A percentile compares a stretch with the other conserved stretches of the same genome.
phyloP scores from a whole-genome alignment of 345 rosid genomes.

The rapeseed (Brassica napus) region Da-Ae NC_063435.1:15481001-15481500 shows the following conservation, averaged over 20 bases:
- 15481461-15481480: conserved; percentile 69
- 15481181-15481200: conserved; percentile 69
- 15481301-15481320: neutral
- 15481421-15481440: conserved; percentile 63
- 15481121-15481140: conserved; percentile 70
- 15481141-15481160: conserved; percentile 76
- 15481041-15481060: neutral
- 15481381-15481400: conserved; percentile 78
- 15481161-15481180: conserved; percentile 65
- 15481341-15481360: conserved; percentile 54
- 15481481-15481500: neutral
- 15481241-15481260: conserved; percentile 60
- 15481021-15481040: neutral
- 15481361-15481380: conserved; percentile 96
- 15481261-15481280: conserved; percentile 88
- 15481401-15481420: conserved; percentile 78
- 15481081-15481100: conserved; percentile 19
- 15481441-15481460: conserved; percentile 71
- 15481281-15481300: conserved; percentile 19
- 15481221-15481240: conserved; percentile 61
- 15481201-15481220: conserved; percentile 61
- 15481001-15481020: conserved; percentile 51
- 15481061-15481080: neutral
- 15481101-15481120: conserved; percentile 73
- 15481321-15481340: neutral